phyloP scores from a whole-genome alignment of 345 rosid genomes.

The Arabidopsis arenosa region DNA sequence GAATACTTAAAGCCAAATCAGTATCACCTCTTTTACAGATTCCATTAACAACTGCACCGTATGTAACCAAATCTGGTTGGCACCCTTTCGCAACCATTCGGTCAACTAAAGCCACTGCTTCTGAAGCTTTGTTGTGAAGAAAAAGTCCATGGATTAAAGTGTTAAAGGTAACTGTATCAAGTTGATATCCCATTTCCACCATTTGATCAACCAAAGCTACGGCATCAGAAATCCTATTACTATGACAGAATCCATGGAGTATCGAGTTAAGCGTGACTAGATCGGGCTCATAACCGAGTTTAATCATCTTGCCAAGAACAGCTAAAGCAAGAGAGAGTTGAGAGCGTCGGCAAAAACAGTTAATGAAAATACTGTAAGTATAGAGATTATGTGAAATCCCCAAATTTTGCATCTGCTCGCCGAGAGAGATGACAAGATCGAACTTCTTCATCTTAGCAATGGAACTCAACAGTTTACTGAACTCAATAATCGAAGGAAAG shows the following conservation, averaged over 20 bases:
- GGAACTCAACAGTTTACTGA: neutral
- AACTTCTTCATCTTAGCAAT: neutral
- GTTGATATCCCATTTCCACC: neutral
- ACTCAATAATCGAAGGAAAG: neutral
- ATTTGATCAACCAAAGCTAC: constrained; percentile 5
- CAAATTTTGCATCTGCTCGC: neutral
- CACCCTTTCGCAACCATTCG: fast-evolving
- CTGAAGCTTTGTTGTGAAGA: neutral
- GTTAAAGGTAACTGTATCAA: fast-evolving
- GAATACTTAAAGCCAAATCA: neutral
- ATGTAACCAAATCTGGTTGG: neutral
- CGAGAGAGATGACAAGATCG: constrained; percentile 12
- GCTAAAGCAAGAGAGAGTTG: neutral
- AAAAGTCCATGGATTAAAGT: neutral
- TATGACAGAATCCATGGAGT: neutral
- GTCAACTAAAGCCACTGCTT: neutral
- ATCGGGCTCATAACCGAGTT: neutral
- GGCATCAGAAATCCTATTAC: neutral
- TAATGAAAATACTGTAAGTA: neutral
- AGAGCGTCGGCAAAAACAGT: constrained; percentile 1
- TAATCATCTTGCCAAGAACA: neutral
- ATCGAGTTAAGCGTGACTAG: no score
- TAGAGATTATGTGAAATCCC: neutral
- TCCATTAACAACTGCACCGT: neutral
- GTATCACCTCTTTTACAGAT: neutral